phyloP scores from a whole-genome alignment of 495 filamentous ascomycete species.

The Rusavskia elegans region DNA sequence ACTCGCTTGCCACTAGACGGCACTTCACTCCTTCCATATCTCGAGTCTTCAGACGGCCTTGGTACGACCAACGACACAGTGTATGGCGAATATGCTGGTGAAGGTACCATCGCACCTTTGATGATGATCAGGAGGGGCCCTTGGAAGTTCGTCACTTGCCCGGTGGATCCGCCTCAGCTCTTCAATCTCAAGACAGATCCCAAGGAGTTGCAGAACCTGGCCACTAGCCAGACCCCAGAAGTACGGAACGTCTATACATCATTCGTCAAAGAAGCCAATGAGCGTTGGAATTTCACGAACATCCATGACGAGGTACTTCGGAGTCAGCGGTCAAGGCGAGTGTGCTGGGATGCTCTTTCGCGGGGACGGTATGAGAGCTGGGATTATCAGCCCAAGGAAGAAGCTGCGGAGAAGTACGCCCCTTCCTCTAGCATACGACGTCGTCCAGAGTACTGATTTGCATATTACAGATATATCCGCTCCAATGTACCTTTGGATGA shows the following conservation, averaged over 20 bases:
- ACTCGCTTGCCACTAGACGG: constrained; percentile 61
- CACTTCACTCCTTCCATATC: constrained; percentile 51
- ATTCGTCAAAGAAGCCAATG: constrained; percentile 49
- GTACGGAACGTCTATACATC: constrained; percentile 29
- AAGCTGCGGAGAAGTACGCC: constrained; percentile 52
- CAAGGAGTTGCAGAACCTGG: constrained; percentile 56
- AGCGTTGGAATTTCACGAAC: constrained; percentile 56
- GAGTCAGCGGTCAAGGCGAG: constrained; percentile 53
- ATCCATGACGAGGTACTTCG: constrained; percentile 53
- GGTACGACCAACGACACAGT: constrained; percentile 49
- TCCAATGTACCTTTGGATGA: constrained; percentile 53
- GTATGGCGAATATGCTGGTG: constrained; percentile 77
- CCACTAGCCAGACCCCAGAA: constrained; percentile 29
- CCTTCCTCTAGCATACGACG: background rate
- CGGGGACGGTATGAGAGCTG: constrained; percentile 53
- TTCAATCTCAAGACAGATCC: constrained; percentile 62
- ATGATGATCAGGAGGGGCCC: constrained; percentile 75
- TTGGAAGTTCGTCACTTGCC: constrained; percentile 74
- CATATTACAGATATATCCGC: constrained; percentile 39
- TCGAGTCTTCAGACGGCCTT: constrained; percentile 38
- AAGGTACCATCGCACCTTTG: constrained; percentile 71
- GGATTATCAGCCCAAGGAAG: constrained; percentile 63
- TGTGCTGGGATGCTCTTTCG: constrained; percentile 61
- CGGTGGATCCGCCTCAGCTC: constrained; percentile 64
- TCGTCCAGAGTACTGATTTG: background rate